Conservation (phyloP, 805 yeast genomes). For the Candida easanensis region DNA sequence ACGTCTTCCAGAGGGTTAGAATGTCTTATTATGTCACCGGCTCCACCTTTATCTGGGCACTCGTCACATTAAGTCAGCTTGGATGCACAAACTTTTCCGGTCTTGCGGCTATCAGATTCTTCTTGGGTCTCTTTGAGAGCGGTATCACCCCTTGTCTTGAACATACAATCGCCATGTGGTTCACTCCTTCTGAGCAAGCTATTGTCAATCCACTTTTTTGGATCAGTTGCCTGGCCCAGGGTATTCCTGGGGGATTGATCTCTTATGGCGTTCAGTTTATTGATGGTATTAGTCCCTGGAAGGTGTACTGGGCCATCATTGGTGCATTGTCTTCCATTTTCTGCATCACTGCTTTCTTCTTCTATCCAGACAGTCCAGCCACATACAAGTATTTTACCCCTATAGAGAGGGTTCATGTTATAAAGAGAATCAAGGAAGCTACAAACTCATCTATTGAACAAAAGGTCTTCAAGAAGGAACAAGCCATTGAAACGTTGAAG, state of each 20-base stretch:
- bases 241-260: constrained; percentile 16
- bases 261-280: constrained; percentile 17
- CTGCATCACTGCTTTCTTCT: constrained; percentile 28
- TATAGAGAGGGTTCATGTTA: constrained; percentile 41
- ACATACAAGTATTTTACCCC: constrained; percentile 37
- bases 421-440: constrained; percentile 35
- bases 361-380: constrained; percentile 51
- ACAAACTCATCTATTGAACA: constrained; percentile 42
- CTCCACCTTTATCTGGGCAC: constrained; percentile 43
- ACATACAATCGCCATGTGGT: constrained; percentile 41
- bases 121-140: constrained; percentile 44
- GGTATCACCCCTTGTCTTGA: constrained; percentile 45
- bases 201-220: constrained; percentile 42
- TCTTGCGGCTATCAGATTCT: constrained; percentile 34
- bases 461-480: constrained; percentile 40
- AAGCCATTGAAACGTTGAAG: constrained; percentile 40
- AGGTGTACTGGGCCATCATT: constrained; percentile 43
- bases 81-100: constrained; percentile 28
- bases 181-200: constrained; percentile 39
- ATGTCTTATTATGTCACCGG: constrained; percentile 45
- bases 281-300: constrained; percentile 36
- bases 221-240: constrained; percentile 16
- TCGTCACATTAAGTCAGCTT: constrained; percentile 35
- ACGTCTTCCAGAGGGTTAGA: constrained; percentile 38
- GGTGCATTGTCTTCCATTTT: constrained; percentile 44